Conservation (phyloP, 371 early-diverging fungal species). For the Chytridiales sp. region DNA sequence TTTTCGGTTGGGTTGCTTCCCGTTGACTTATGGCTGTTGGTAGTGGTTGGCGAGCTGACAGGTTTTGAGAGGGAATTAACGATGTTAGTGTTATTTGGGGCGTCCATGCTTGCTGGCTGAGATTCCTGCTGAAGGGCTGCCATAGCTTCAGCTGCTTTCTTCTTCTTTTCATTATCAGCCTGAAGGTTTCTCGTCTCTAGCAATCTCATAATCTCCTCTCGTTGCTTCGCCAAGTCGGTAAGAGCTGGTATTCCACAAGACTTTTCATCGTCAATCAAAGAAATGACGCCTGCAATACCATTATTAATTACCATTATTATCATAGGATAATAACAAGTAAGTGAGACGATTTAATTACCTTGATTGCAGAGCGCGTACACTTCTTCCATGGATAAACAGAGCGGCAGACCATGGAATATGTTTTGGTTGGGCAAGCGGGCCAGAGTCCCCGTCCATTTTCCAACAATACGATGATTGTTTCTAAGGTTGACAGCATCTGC, state of each 20-base stretch:
- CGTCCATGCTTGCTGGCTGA: too few relatives aligned
- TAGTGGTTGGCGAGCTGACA: too few relatives aligned
- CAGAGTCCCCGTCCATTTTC: conserved; percentile 18
- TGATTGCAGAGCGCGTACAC: conserved; percentile 7
- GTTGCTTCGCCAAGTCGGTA: not conserved
- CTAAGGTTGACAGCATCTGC: conserved; percentile 16
- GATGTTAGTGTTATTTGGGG: too few relatives aligned
- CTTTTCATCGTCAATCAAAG: not conserved
- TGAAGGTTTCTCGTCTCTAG: too few relatives aligned
- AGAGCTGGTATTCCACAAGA: not conserved
- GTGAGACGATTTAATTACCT: too few relatives aligned
- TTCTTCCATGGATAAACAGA: conserved; percentile 5
- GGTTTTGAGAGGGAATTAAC: too few relatives aligned
- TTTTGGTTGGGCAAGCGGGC: conserved; percentile 14
- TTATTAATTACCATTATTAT: not conserved
- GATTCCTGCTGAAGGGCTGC: too few relatives aligned
- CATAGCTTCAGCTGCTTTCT: too few relatives aligned
- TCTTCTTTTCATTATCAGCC: too few relatives aligned
- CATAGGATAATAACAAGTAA: too few relatives aligned
- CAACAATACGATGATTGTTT: conserved; percentile 12
- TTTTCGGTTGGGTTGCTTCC: too few relatives aligned
- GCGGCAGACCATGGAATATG: conserved; percentile 11
- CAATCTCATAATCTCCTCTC: not conserved
- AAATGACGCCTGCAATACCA: not conserved
- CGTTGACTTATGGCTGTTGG: too few relatives aligned